A percentile compares a stretch with the other conserved stretches of the same genome.
These are phyloP conservation scores for Abelmoschus esculentus DNA, from an alignment of 345 rosid genomes.

Conservation along the genomic window DNA sequence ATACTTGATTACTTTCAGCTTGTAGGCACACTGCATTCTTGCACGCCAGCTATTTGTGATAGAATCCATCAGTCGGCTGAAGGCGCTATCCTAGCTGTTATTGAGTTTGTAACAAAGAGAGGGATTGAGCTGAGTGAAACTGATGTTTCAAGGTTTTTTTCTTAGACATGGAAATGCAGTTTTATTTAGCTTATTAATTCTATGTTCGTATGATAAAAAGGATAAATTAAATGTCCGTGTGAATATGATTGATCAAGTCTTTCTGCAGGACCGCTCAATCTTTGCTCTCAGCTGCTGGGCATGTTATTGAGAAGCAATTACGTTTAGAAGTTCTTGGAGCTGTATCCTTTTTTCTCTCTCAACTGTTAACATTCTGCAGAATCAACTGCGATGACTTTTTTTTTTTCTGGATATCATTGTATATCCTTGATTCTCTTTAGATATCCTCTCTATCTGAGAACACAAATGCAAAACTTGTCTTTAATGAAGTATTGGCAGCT, in stretches of 20 bases:
- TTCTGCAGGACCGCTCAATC: constrained; percentile 80
- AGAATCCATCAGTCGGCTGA: constrained; percentile 81
- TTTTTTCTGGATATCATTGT: neutral
- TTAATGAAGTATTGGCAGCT: constrained; percentile 70
- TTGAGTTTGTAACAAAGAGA: constrained; percentile 72
- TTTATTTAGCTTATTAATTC: constrained; percentile 11
- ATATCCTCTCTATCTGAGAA: constrained; percentile 73
- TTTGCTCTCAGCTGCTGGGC: constrained; percentile 73
- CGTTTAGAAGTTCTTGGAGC: constrained; percentile 88
- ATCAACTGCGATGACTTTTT: constrained; percentile 4
- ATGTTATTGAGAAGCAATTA: constrained; percentile 77
- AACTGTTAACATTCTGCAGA: neutral
- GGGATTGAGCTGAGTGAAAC: constrained; percentile 68
- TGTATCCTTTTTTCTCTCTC: constrained; percentile 34
- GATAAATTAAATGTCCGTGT: neutral
- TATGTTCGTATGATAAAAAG: neutral
- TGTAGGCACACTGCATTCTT: constrained; percentile 63
- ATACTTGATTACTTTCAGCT: constrained; percentile 54
- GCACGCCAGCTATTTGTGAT: constrained; percentile 75
- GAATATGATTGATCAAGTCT: neutral
- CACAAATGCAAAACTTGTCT: constrained; percentile 66
- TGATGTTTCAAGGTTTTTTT: constrained; percentile 61
- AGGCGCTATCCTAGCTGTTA: constrained; percentile 89
- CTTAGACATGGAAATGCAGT: neutral
- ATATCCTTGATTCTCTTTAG: constrained; percentile 49